Evolutionary conservation across 139 green algal genomes (phyloP), one percentile per base, ranked within the genome.

Genomic region (Medakamo hakoo): DNA sequence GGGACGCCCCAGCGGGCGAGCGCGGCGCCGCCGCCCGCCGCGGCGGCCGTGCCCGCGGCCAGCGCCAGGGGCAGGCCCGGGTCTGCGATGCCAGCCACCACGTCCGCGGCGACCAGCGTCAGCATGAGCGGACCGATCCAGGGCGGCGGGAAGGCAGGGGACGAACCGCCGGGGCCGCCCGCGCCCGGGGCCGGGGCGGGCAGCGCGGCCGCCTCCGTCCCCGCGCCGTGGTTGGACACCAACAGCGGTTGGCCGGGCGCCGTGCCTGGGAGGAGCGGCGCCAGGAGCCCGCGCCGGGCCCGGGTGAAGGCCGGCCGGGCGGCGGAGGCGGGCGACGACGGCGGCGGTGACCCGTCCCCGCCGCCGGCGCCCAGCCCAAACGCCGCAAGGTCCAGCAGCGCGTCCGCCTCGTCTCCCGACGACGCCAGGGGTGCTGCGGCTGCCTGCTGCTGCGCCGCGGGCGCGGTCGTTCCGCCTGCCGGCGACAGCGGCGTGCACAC

Each of bases 271-370:
- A 16, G 40, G 16, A 16, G 16, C 40, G 40, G 40, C 40, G 40
- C 40, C 40, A 52, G 40, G 9, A 52, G 16, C 40, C 9, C 16
- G 40, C 40, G 40, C 9, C 40, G 40, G 40, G 9, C 9, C 16
- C 9, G 40, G 40, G 40, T 9, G 40, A 16, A 9, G 40, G 40
- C 40, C 40, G 24, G 80, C 73, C 23, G 78, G 88, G 65, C 81
- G 81, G 69, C 84, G 70, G 69, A 99, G 73, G 14, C 80, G 71
- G 64, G 77, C 80, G 48, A 82, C 73, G 29, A 63, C 71, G 74
- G 94, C 90, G 31, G 91, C 80, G 23, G 80, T 91, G 20, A 94
- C 71, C 27, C 88, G 80, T n/a, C n/a, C n/a, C n/a, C n/a, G n/a
- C n/a, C n/a, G n/a, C n/a, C n/a, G n/a, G n/a, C n/a, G n/a, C n/a